phyloP scores from a whole-genome alignment of 106 monocot species.

The Ottelia alismoides region DNA sequence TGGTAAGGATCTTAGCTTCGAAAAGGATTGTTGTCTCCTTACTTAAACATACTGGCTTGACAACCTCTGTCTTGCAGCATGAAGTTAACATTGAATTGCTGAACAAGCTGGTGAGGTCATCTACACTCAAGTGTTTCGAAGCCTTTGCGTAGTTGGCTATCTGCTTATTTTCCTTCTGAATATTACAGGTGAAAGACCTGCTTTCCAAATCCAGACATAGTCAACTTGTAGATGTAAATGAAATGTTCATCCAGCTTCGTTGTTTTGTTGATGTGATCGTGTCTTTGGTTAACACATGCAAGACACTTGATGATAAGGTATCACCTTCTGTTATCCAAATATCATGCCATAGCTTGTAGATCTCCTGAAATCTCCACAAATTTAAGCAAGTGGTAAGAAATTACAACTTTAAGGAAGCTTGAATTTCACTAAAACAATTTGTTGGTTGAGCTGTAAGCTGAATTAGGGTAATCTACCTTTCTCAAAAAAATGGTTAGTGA shows the following conservation, averaged over 20 bases:
- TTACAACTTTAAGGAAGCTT: too few species aligned
- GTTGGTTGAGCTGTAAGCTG: too few species aligned
- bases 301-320: conserved; percentile 46
- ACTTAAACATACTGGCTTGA: neutral
- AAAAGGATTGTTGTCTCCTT: neutral
- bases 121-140: too few species aligned
- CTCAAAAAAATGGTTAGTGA: too few species aligned
- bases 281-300: conserved; percentile 71
- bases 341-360: too few species aligned
- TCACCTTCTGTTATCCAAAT: too few species aligned
- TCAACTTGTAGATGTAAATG: conserved; percentile 14
- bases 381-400: too few species aligned
- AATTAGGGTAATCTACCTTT: too few species aligned
- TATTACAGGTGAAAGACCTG: conserved; percentile 64
- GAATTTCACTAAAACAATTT: too few species aligned
- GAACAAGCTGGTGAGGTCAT: conserved; percentile 66
- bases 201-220: conserved; percentile 20
- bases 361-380: too few species aligned
- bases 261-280: conserved; percentile 70
- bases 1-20: conserved; percentile 33
- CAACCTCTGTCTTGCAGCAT: conserved; percentile 44
- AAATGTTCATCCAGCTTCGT: conserved; percentile 34
- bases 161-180: too few species aligned
- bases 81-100: conserved; percentile 72
- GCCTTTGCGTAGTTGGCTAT: too few species aligned